These are phyloP conservation scores for Ceratobasidium sp. DNA, from an alignment of 1,284 basidiomycete species.

Conservation along the genomic window DNA sequence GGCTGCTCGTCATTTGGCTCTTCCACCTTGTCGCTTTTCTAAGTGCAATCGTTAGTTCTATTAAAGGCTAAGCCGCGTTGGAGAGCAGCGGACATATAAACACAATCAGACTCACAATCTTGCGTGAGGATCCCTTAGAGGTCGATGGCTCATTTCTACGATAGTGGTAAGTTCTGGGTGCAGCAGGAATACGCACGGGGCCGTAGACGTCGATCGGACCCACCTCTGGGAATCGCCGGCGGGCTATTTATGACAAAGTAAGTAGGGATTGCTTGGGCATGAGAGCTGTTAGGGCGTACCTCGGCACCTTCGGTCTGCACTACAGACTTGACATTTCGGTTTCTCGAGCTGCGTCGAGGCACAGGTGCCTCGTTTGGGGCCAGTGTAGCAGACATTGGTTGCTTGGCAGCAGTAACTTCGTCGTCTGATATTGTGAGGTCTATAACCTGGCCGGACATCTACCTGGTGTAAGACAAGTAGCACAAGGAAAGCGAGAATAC, in stretches of 20 bases:
- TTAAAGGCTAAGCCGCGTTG: constrained; percentile 4
- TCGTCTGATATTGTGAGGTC: constrained; percentile 26
- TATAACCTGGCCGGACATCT: constrained; percentile 20
- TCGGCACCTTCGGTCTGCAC: neutral
- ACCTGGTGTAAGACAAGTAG: neutral
- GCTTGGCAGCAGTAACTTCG: neutral
- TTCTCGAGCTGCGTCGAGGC: neutral
- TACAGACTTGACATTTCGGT: neutral
- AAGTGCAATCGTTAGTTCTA: constrained; percentile 8
- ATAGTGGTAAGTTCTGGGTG: constrained; percentile 8
- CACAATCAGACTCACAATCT: constrained; percentile 3
- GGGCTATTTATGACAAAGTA: neutral
- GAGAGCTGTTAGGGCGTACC: neutral
- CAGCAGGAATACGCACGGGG: no score
- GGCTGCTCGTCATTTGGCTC: constrained; percentile 8
- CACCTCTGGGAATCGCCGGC: constrained; percentile 10
- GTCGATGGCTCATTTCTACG: constrained; percentile 2
- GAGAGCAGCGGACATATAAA: neutral
- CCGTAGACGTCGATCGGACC: no score
- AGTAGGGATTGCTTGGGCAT: neutral
- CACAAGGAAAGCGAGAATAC: no score
- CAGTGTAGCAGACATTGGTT: neutral
- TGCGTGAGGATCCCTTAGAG: constrained; percentile 13
- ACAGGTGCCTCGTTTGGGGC: neutral
- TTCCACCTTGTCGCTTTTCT: constrained; percentile 7